Evolutionary conservation across 2,329 filamentous ascomycete species (phyloP).

Genomic region (Triangularia verruculosa): DNA sequence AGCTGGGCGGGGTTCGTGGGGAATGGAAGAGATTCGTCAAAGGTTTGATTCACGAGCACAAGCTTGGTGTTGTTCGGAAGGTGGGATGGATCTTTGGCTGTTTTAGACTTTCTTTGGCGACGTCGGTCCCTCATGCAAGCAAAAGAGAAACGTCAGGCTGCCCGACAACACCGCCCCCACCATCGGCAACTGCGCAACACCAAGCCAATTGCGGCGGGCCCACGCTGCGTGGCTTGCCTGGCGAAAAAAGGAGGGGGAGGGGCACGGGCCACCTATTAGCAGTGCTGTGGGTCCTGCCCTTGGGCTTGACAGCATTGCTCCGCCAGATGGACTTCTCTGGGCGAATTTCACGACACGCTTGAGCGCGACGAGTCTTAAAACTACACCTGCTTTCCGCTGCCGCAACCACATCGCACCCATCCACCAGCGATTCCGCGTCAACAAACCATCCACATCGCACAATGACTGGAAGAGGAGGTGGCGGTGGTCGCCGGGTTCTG

Average conservation of each 20-base stretch:
- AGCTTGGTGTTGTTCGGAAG: neutral
- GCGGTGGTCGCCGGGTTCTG: constrained; percentile 58
- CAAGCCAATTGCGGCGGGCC: constrained; percentile 7
- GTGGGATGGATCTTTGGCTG: neutral
- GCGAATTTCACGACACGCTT: constrained; percentile 20
- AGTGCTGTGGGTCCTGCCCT: neutral
- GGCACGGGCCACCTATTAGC: constrained; percentile 19
- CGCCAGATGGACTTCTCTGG: constrained; percentile 16
- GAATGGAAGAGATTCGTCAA: neutral
- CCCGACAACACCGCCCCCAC: constrained; percentile 20
- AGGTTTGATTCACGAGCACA: neutral
- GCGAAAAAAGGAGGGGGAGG: constrained; percentile 13
- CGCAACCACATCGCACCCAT: constrained; percentile 4
- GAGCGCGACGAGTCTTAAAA: constrained; percentile 16
- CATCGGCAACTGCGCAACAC: neutral
- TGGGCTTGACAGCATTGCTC: constrained; percentile 11
- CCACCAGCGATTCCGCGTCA: neutral
- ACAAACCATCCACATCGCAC: constrained; percentile 21
- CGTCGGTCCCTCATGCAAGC: constrained; percentile 5
- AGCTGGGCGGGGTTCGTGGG: neutral
- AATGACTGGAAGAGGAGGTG: constrained; percentile 60
- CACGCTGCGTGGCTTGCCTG: neutral
- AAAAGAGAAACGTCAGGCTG: constrained; percentile 26
- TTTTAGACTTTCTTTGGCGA: constrained; percentile 10
- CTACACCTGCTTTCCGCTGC: neutral